A percentile compares a stretch with the other conserved stretches of the same genome.
phyloP scores from a whole-genome alignment of 2,329 filamentous ascomycete species.

The Alternaria angustiovoidea region DNA sequence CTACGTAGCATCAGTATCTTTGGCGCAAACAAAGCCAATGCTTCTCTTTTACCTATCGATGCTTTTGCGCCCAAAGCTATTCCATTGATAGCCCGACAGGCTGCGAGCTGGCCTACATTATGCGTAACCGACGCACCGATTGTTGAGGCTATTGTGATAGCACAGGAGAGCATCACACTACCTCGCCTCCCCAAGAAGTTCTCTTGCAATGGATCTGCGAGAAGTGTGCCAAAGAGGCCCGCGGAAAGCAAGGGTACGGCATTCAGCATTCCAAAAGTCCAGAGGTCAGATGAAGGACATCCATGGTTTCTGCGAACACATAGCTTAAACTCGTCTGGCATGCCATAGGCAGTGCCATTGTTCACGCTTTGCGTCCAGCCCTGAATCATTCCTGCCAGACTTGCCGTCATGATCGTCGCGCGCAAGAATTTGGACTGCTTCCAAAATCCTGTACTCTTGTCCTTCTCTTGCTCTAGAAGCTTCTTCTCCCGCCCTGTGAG shows the following conservation, averaged over 20 bases:
- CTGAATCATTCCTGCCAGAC: conserved; percentile 30
- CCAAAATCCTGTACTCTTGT: conserved; percentile 29
- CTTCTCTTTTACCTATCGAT: conserved; percentile 20
- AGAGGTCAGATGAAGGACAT: conserved; percentile 19
- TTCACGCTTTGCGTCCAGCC: conserved; percentile 33
- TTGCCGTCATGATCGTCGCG: conserved; percentile 32
- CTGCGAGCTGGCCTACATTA: conserved; percentile 23
- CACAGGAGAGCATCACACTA: conserved; percentile 28
- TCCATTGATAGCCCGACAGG: conserved; percentile 30
- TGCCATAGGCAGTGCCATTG: conserved; percentile 28
- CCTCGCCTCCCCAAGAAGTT: conserved; percentile 29
- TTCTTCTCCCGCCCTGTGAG: conserved; percentile 25
- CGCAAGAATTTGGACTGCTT: conserved; percentile 34
- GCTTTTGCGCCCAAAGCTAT: conserved; percentile 32
- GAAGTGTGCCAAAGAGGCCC: conserved; percentile 27
- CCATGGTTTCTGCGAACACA: conserved; percentile 8
- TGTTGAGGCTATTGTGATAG: conserved; percentile 29
- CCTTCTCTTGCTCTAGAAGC: conserved; percentile 21
- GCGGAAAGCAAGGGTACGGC: conserved; percentile 31
- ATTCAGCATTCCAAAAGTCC: conserved; percentile 33
- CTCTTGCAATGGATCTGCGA: conserved; percentile 33
- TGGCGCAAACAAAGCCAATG: neutral
- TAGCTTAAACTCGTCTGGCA: conserved; percentile 25
- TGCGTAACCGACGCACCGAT: conserved; percentile 32
- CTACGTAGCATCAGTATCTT: conserved; percentile 2